Evolutionary conservation across 306 rosid species (phyloP).

Genomic region (Pyrus bretschneideri): DNA sequence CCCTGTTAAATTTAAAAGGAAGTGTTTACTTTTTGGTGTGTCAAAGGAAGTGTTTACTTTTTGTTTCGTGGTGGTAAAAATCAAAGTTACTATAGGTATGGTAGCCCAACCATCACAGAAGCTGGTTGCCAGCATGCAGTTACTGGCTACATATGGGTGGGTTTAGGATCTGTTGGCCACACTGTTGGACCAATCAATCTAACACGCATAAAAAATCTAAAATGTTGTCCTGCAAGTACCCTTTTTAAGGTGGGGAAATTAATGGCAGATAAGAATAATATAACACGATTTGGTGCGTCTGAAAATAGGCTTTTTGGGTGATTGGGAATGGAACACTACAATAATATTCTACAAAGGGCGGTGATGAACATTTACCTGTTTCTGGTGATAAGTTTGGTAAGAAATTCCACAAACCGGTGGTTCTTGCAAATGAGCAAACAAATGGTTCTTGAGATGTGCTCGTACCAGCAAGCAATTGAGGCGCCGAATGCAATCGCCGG

Average conservation of each 20-base stretch:
- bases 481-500: slow-evolving; percentile 71
- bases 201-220: background rate
- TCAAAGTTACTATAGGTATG: background rate
- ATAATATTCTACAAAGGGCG: background rate
- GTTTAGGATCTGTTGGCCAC: background rate
- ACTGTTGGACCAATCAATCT: background rate
- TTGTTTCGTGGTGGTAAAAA: background rate
- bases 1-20: background rate
- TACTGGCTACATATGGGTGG: background rate
- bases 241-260: background rate
- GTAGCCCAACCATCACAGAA: background rate
- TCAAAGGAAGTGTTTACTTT: background rate
- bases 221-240: background rate
- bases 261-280: slow-evolving; percentile 1
- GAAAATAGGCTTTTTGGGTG: background rate
- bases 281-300: background rate
- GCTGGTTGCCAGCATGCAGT: background rate
- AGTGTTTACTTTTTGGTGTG: too few relatives aligned
- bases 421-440: slow-evolving; percentile 87
- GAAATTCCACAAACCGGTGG: slow-evolving; percentile 78
- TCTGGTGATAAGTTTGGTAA: slow-evolving; percentile 65
- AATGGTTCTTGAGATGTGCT: slow-evolving; percentile 71
- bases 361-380: slow-evolving; percentile 50
- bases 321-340: background rate
- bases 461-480: slow-evolving; percentile 88